These are phyloP conservation scores for Parastagonospora nodorum DNA, from an alignment of 2,329 filamentous ascomycete genomes.

Conservation along the genomic window DNA sequence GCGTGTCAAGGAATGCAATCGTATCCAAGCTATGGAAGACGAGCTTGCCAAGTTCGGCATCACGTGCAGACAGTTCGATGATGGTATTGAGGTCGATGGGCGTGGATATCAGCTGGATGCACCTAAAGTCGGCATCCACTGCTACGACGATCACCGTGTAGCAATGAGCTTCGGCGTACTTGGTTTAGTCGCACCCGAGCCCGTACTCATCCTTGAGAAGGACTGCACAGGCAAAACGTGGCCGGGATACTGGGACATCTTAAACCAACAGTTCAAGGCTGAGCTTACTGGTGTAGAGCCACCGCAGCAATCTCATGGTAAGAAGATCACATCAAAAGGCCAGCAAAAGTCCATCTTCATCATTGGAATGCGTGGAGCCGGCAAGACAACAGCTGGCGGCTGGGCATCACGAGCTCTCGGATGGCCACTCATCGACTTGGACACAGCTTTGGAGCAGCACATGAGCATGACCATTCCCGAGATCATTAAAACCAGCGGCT, in stretches of 20 bases:
- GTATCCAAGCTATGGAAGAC: conserved; percentile 92
- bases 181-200: conserved; percentile 69
- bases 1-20: conserved; percentile 96
- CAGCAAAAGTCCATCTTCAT: conserved; percentile 78
- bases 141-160: conserved; percentile 96
- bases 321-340: conserved; percentile 28
- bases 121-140: conserved; percentile 72
- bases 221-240: conserved; percentile 97
- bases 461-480: conserved; percentile 81
- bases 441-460: conserved; percentile 79
- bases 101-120: conserved; percentile 57
- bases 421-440: conserved; percentile 82
- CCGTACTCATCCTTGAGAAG: conserved; percentile 81
- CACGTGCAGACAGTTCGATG: conserved; percentile 81
- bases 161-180: conserved; percentile 98
- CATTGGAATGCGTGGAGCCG: conserved; percentile 95
- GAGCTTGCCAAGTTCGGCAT: conserved; percentile 95
- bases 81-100: conserved; percentile 82
- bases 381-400: conserved; percentile 89
- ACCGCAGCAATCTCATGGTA: conserved; percentile 40
- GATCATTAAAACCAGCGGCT: conserved; percentile 77
- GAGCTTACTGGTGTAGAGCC: conserved; percentile 75
- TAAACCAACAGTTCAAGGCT: conserved; percentile 78
- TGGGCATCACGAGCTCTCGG: conserved; percentile 80
- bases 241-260: conserved; percentile 97